Base-by-base conservation (phyloP, 371 early-diverging fungal genomes). In the Paraphysoderma sedebokerense region DNA sequence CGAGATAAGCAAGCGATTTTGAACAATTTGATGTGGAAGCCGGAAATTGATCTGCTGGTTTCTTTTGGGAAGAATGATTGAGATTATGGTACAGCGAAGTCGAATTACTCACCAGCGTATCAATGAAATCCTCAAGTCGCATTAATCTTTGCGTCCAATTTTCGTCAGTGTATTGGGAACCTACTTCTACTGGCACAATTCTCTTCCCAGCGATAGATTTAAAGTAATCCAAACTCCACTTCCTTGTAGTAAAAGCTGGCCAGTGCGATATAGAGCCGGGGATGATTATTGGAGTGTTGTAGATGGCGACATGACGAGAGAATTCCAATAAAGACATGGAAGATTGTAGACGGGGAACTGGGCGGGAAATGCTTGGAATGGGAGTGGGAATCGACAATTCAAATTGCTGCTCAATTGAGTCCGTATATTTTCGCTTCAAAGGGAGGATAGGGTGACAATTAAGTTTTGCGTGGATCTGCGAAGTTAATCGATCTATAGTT, bases 111-210 rank as follows among this genome's bases (percentile, higher is more conserved):
- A 66, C 2, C 60, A 36, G 22, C 68, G 52, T n/a, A n/a, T n/a
- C n/a, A 1, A 92, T 48, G 56, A 85, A 89, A 46, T 81, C 82
- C 6, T 67, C 72, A 42, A 87, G 67, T 0, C 74, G 65, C 61
- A 91, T 73, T 52, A 90, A 54, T 44, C 62, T 66, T 51, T 87
- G 90, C 4, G 77, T 63, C 92, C 92, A 93, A 4, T 58, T 56
- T 3, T 55, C 54, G 41, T 87, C 84, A 2, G 84, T 81, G 56
- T 90, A 90, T 12, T 72, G 62, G 7, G 62, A 52, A 1, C 89
- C 90, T 30, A 87, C 56, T 57, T 93, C 95, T 2, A 93, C 75
- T 0, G 95, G 92, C 0, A 93, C 88, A 9, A 79, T 57, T 0
- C 90, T 78, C 47, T 81, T 64, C 6, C 83, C 91, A 5, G 81